Evolutionary conservation across 1,284 basidiomycete species (phyloP).

Genomic region (Gomphus bonarii): DNA sequence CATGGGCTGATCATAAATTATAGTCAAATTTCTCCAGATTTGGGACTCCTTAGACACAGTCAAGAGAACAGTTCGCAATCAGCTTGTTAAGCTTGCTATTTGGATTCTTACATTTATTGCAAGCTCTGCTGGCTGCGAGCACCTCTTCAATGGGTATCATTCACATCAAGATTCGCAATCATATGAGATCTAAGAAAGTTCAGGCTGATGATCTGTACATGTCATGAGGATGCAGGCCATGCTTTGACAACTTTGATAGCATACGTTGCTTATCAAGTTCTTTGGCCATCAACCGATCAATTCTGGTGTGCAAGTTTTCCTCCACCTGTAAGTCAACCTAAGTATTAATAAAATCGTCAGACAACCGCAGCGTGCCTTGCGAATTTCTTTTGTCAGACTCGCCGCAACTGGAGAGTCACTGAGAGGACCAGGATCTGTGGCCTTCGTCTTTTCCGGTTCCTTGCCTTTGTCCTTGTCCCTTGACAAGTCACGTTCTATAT

Average conservation of each 20-base stretch:
- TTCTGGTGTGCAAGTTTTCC: slow-evolving; percentile 62
- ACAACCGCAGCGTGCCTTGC: slow-evolving; percentile 18
- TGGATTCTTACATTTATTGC: no score
- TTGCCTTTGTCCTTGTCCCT: slow-evolving; percentile 34
- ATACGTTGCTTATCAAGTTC: slow-evolving; percentile 81
- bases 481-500: slow-evolving; percentile 23
- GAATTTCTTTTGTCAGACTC: slow-evolving; percentile 60
- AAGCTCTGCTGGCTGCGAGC: no score
- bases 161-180: no score
- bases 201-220: slow-evolving; percentile 60
- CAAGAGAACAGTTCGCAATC: no score
- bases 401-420: slow-evolving; percentile 44
- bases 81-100: no score
- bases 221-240: neutral
- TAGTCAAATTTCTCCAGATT: no score
- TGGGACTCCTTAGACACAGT: no score
- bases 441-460: slow-evolving; percentile 25
- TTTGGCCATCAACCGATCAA: slow-evolving; percentile 66
- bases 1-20: no score
- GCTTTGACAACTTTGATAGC: slow-evolving; percentile 18
- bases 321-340: slow-evolving; percentile 43
- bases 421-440: slow-evolving; percentile 30
- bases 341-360: neutral
- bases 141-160: neutral
- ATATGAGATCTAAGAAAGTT: no score